phyloP scores from a whole-genome alignment of 345 rosid species.

The Pelargonium nanum region DNA sequence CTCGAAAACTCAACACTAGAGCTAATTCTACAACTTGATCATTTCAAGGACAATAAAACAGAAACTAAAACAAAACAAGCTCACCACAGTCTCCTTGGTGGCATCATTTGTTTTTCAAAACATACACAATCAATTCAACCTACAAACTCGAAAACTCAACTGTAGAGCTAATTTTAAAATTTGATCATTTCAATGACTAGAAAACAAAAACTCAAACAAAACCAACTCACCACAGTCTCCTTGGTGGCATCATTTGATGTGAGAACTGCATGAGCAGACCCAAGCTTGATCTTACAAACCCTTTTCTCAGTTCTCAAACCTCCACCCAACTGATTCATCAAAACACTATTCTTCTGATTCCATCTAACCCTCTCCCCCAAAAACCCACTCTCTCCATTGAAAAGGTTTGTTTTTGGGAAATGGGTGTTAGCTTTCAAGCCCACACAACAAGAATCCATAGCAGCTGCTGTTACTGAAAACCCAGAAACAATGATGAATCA shows the following conservation, averaged over 20 bases:
- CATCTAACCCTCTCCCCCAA: constrained; percentile 51
- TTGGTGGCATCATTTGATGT: constrained; percentile 44
- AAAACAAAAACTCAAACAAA: background rate
- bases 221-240: constrained; percentile 46
- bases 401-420: constrained; percentile 25
- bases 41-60: too few species aligned
- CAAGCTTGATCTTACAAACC: constrained; percentile 30
- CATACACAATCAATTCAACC: background rate
- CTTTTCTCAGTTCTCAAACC: constrained; percentile 28
- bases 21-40: too few species aligned
- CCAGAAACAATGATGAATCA: constrained; percentile 9
- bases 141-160: background rate
- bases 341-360: constrained; percentile 22
- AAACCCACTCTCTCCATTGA: constrained; percentile 34
- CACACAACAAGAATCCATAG: constrained; percentile 63
- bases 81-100: too few species aligned
- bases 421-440: constrained; percentile 28
- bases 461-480: background rate
- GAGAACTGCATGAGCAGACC: constrained; percentile 49
- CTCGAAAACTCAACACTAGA: too few species aligned
- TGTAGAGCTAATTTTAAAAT: constrained; percentile 1
- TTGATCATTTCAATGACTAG: background rate
- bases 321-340: constrained; percentile 21
- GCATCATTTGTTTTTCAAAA: too few species aligned
- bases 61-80: too few species aligned